Conservation (phyloP, 257 asterid genomes). For the Anisodus acutangulus region DNA sequence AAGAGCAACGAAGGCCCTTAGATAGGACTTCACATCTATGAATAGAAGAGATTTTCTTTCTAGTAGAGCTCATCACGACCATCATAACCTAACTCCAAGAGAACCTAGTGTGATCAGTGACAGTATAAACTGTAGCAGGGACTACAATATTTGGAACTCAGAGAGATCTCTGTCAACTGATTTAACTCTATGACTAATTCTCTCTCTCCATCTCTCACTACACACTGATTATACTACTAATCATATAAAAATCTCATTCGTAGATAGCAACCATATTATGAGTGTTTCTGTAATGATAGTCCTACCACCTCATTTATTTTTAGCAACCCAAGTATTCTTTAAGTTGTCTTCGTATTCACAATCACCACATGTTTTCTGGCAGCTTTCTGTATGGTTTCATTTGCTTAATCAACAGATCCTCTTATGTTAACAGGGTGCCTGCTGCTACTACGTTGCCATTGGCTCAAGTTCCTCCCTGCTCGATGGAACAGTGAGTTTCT, state of each 20-base stretch:
- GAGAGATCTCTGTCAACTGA: background rate
- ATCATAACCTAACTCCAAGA: background rate
- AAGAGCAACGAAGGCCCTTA: too few species aligned
- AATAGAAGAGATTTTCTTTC: too few species aligned
- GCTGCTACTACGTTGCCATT: constrained; percentile 29
- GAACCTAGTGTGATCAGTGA: background rate
- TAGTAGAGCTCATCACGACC: too few species aligned
- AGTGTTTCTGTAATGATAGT: background rate
- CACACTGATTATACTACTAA: background rate
- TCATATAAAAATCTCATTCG: background rate
- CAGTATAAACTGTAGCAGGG: background rate
- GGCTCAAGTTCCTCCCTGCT: constrained; percentile 36
- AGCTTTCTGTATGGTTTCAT: background rate
- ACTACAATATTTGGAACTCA: background rate
- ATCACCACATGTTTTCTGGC: background rate
- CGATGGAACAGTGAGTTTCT: constrained; percentile 42
- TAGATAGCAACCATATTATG: background rate
- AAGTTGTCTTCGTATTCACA: background rate
- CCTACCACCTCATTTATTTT: background rate
- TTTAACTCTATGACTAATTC: background rate
- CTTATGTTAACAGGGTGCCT: constrained; percentile 43
- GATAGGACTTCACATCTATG: too few species aligned
- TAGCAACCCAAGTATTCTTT: background rate
- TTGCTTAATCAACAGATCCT: constrained; percentile 20
- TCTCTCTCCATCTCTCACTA: background rate